Base-by-base conservation (phyloP, 2,329 filamentous ascomycete genomes). In the Phyllosticta capitalensis region DNA sequence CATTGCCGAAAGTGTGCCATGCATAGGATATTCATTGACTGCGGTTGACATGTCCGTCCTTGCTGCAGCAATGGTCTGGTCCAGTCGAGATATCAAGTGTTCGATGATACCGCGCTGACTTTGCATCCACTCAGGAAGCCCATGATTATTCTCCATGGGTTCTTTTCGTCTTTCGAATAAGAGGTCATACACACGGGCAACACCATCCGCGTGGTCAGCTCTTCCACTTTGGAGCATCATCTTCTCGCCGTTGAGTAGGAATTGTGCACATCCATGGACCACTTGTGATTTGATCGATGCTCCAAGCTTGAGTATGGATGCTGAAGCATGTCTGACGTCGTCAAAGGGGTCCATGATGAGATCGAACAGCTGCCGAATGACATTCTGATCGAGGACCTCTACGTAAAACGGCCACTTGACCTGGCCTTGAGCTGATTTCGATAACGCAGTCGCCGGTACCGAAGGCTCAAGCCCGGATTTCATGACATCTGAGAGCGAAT, bases 151-250 rank as follows among this genome's bases (percentile, higher is more conserved):
- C 26, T 45, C 49, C 5, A 58, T 52, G 22, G 17, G 14, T 14
- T 45, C 54, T 1, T 22, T 12, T 12, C 50, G 24, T 5, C 52
- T 58, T 57, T 67, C 64, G 59, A 86, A 89, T 1, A 90, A 71
- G 17, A 95, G 75, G 49, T 88, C 84, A 62, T 87, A 88, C 2
- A 87, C 79, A 57, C 90, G 85, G 33, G 92, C 92, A 54, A 94
- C 86, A 9, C 92, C 92, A 73, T 99, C 92, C 1, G 92, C 91
- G 70, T 96, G 90, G 69, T 97, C 92, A 12, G 91, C 92, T 62
- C 94, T 83, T 21, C 90, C 90, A 4, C 90, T 95, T 24, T 76
- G 78, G 21, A 84, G 79, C 61, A 89, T 86, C 33, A 83, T 75
- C 3, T 74, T 71, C 60, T 86, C 81, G 1, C 76, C 76, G 30